Conservation (phyloP, 169 alveolate genomes). For the Eimeria praecox region DNA sequence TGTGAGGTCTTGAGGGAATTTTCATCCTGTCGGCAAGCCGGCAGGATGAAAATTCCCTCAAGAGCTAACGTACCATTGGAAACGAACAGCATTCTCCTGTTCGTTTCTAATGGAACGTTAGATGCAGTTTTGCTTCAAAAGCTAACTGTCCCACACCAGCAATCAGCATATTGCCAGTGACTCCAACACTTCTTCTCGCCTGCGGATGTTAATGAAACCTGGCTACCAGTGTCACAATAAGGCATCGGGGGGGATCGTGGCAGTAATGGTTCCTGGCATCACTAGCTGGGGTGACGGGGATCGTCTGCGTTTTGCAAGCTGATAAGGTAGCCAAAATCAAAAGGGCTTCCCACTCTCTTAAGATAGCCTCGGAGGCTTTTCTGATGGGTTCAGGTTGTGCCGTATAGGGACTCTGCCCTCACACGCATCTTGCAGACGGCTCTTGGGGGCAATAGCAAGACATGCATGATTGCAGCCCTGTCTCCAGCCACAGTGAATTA, state of each 20-base stretch:
- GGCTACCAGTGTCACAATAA: not conserved
- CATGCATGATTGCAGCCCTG: slow-evolving; percentile 94
- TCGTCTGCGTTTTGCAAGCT: not conserved
- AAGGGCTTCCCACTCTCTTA: not conserved
- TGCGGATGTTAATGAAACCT: not conserved
- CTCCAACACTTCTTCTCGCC: not conserved
- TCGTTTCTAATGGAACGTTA: not conserved
- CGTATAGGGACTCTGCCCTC: slow-evolving; percentile 95
- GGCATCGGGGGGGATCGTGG: not conserved
- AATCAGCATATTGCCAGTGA: not conserved
- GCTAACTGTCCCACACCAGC: not conserved
- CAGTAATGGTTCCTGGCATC: not conserved
- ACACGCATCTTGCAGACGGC: slow-evolving; percentile 96
- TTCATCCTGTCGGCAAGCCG: not conserved
- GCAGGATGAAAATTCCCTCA: too few relatives aligned
- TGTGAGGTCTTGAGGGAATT: not conserved
- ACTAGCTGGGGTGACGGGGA: not conserved
- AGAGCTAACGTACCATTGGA: too few relatives aligned
- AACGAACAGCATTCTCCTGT: not conserved
- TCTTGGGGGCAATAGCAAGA: slow-evolving; percentile 94
- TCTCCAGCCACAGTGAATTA: slow-evolving; percentile 93
- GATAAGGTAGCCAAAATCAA: not conserved
- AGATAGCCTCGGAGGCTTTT: not conserved
- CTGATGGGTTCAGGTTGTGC: slow-evolving; percentile 86
- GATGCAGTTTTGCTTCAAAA: not conserved